Percentiles rank a stretch among this genome's conserved stretches.
Evolutionary conservation across 495 filamentous ascomycete genomes (phyloP).

Genomic region (Hypoxylon crocopeplum): DNA sequence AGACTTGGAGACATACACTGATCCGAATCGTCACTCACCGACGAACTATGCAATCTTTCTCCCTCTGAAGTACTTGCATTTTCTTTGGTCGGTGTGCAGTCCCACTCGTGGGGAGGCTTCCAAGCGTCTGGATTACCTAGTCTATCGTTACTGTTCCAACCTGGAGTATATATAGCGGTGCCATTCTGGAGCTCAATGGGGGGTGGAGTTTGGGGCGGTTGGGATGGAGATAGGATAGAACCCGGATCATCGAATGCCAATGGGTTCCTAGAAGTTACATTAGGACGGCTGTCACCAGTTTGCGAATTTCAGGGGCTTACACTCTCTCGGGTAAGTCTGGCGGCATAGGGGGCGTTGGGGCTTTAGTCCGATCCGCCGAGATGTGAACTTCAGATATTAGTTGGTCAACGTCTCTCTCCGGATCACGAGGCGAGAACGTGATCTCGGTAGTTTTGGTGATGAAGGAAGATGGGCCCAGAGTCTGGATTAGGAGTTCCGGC

Average conservation of each 20-base stretch:
- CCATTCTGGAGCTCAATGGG: conserved; percentile 26
- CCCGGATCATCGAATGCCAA: conserved; percentile 33
- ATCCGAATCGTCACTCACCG: conserved; percentile 20
- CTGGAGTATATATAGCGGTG: conserved; percentile 22
- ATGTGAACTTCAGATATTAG: conserved; percentile 47
- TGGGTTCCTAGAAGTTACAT: conserved; percentile 17
- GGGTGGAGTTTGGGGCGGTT: conserved; percentile 35
- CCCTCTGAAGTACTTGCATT: conserved; percentile 14
- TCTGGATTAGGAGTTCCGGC: conserved; percentile 39
- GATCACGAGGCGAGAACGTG: conserved; percentile 38
- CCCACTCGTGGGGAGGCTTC: conserved; percentile 51
- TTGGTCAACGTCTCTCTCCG: conserved; percentile 39
- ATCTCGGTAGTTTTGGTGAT: conserved; percentile 47
- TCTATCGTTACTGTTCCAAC: conserved; percentile 26
- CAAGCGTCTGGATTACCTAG: conserved; percentile 46
- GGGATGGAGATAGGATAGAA: conserved; percentile 28
- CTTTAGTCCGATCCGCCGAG: conserved; percentile 37
- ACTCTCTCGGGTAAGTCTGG: conserved; percentile 25
- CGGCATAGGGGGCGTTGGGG: conserved; percentile 21
- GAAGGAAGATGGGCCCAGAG: conserved; percentile 46
- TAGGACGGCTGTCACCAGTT: not conserved
- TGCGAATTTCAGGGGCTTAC: conserved; percentile 21
- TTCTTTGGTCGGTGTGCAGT: conserved; percentile 33
- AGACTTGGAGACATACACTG: conserved; percentile 40
- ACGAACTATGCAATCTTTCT: conserved; percentile 17